A percentile compares a stretch with the other conserved stretches of the same genome.
Evolutionary conservation across 2,329 filamentous ascomycete species (phyloP).

Genomic region (Neofusicoccum sp.): DNA sequence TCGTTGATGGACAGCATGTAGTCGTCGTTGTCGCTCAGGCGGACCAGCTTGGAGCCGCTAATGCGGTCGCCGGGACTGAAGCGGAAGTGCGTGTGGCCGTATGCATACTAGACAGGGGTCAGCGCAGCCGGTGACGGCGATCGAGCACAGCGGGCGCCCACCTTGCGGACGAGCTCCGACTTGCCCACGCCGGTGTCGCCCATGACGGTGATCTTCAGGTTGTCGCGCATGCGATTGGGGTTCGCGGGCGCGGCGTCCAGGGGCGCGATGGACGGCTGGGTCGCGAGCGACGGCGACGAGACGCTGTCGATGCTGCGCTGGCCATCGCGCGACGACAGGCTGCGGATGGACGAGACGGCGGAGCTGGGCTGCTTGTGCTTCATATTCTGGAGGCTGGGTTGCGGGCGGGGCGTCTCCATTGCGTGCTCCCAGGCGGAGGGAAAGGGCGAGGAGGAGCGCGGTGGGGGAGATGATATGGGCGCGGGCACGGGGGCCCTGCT

Average conservation of each 20-base stretch:
- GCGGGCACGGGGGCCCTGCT: neutral
- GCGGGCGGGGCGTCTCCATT: constrained; percentile 5
- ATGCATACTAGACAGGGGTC: constrained; percentile 11
- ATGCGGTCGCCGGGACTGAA: constrained; percentile 17
- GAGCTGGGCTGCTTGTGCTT: constrained; percentile 7
- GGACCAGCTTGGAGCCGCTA: constrained; percentile 8
- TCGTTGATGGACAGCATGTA: constrained; percentile 18
- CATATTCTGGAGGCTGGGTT: constrained; percentile 3
- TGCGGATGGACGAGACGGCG: constrained; percentile 12
- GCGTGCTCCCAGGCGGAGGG: neutral
- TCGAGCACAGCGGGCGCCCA: neutral
- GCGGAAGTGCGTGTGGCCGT: constrained; percentile 14
- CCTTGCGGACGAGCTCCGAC: constrained; percentile 9
- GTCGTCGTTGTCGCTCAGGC: constrained; percentile 13
- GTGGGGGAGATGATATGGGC: neutral
- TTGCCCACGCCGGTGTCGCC: constrained; percentile 5
- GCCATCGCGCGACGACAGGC: constrained; percentile 15
- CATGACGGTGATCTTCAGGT: constrained; percentile 18
- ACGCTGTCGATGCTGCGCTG: constrained; percentile 14
- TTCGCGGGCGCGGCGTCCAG: constrained; percentile 10
- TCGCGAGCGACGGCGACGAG: neutral
- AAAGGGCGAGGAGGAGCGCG: neutral
- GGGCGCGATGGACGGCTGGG: neutral
- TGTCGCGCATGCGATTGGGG: constrained; percentile 17
- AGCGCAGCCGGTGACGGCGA: neutral